Conservation (phyloP, 2,329 filamentous ascomycete species). For the Dothideomycetes sp. region DNA sequence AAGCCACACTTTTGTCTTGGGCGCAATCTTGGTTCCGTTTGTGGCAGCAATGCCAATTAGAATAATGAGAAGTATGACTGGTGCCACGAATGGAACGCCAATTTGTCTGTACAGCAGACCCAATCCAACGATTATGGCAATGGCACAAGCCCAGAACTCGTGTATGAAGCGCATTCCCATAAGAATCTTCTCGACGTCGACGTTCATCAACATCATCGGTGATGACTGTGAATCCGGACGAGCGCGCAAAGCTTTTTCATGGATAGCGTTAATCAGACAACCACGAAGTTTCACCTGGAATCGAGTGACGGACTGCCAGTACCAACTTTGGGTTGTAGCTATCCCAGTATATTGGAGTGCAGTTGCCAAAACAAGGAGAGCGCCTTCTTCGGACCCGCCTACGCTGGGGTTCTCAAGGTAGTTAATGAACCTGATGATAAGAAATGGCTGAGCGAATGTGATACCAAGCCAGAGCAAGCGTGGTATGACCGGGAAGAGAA, state of each 20-base stretch:
- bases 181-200: slow-evolving; percentile 24
- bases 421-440: slow-evolving; percentile 20
- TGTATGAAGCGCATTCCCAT: slow-evolving; percentile 18
- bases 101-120: slow-evolving; percentile 23
- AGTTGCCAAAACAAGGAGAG: slow-evolving; percentile 22
- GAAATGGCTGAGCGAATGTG: slow-evolving; percentile 21
- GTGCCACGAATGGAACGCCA: slow-evolving; percentile 21
- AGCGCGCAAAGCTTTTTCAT: slow-evolving; percentile 20
- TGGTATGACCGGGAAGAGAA: slow-evolving; percentile 20
- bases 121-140: slow-evolving; percentile 18
- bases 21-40: slow-evolving; percentile 18
- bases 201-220: slow-evolving; percentile 24
- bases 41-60: slow-evolving; percentile 14
- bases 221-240: slow-evolving; percentile 15
- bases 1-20: slow-evolving; percentile 19
- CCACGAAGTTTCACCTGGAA: slow-evolving; percentile 21
- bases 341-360: slow-evolving; percentile 20
- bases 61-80: slow-evolving; percentile 18
- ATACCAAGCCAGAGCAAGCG: slow-evolving; percentile 18
- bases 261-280: slow-evolving; percentile 21
- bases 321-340: slow-evolving; percentile 21
- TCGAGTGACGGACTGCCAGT: slow-evolving; percentile 19
- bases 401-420: slow-evolving; percentile 17
- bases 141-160: slow-evolving; percentile 21
- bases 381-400: slow-evolving; percentile 18